These are phyloP conservation scores for Debaryomycetaceae sp. DNA, from an alignment of 1,139 yeast genomes.

Conservation along the genomic window DNA sequence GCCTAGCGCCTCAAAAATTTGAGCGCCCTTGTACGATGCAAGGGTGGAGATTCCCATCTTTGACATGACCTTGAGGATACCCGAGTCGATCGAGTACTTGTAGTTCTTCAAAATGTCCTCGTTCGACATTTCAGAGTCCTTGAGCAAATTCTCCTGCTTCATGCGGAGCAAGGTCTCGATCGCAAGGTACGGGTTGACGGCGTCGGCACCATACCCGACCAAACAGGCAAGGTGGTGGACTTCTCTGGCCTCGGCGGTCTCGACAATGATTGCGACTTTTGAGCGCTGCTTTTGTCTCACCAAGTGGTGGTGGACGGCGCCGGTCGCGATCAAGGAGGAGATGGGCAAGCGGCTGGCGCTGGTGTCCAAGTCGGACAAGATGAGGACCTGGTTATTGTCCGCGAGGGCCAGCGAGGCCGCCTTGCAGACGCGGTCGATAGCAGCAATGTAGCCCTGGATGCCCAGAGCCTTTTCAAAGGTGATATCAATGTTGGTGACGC, in stretches of 20 bases:
- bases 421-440: conserved; percentile 79
- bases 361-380: conserved; percentile 64
- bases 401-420: conserved; percentile 83
- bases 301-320: conserved; percentile 94
- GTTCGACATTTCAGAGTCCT: conserved; percentile 44
- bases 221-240: conserved; percentile 93
- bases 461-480: conserved; percentile 85
- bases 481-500: conserved; percentile 70
- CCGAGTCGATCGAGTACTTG: conserved; percentile 75
- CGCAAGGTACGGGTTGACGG: conserved; percentile 86
- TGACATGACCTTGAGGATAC: conserved; percentile 93
- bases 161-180: conserved; percentile 81
- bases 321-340: conserved; percentile 87
- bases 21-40: conserved; percentile 97
- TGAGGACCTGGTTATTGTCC: conserved; percentile 59
- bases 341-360: conserved; percentile 60
- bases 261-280: conserved; percentile 81
- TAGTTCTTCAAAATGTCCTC: conserved; percentile 62
- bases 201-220: conserved; percentile 97
- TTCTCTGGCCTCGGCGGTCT: conserved; percentile 96
- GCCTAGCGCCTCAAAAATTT: conserved; percentile 94
- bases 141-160: conserved; percentile 70
- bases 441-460: conserved; percentile 69
- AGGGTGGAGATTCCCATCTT: conserved; percentile 98
- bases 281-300: conserved; percentile 95